Evolutionary conservation across 345 rosid species (phyloP).

Genomic region (Moricandia moricandioides): DNA sequence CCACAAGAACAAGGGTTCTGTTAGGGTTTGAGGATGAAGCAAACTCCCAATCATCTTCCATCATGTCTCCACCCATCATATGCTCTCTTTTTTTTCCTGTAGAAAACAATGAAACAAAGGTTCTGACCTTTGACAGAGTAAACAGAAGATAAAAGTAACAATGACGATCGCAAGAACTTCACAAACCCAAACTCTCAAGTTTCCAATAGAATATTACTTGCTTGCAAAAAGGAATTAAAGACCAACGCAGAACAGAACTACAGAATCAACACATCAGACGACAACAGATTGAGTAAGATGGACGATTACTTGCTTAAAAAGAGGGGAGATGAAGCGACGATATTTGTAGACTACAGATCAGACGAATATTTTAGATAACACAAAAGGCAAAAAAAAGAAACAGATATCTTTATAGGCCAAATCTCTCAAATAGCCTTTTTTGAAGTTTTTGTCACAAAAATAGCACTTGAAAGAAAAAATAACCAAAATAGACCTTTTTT

Average conservation of each 20-base stretch:
- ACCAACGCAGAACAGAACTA: slow-evolving; percentile 9
- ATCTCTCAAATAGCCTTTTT: too few relatives aligned
- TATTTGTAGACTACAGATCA: too few relatives aligned
- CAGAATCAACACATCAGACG: background rate
- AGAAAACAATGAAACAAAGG: slow-evolving; percentile 3
- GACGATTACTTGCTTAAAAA: slow-evolving; percentile 26
- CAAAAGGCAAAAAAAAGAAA: background rate
- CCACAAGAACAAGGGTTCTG: slow-evolving; percentile 75
- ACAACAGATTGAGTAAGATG: background rate
- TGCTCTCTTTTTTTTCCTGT: background rate
- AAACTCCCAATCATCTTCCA: slow-evolving; percentile 88
- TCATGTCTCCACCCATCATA: slow-evolving; percentile 74
- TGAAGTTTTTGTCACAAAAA: too few relatives aligned
- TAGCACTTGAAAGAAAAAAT: too few relatives aligned
- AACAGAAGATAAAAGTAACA: background rate
- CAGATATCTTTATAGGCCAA: background rate
- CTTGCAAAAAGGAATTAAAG: background rate
- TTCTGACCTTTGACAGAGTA: slow-evolving; percentile 2
- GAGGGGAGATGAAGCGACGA: background rate
- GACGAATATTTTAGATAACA: background rate
- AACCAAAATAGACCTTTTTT: too few relatives aligned
- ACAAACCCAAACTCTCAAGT: slow-evolving; percentile 1
- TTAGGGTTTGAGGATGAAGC: slow-evolving; percentile 45
- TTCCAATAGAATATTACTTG: slow-evolving; percentile 19
- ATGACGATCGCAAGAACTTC: background rate